Evolutionary conservation across 2,329 filamentous ascomycete genomes (phyloP).

Genomic region (Colletotrichum sp.): DNA sequence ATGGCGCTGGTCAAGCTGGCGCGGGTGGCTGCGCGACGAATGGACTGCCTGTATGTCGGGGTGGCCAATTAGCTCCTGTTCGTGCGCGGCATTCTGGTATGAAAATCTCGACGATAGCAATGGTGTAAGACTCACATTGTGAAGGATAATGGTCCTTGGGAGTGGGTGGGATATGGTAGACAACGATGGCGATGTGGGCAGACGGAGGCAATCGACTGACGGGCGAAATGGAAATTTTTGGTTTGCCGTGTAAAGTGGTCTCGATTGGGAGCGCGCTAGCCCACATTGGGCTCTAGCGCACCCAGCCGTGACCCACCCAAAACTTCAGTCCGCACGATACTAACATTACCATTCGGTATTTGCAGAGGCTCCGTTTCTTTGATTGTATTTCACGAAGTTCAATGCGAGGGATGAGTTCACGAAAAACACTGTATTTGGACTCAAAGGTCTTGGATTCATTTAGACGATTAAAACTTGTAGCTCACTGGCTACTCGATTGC

Average conservation of each 20-base stretch:
- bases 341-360: neutral
- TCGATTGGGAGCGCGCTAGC: neutral
- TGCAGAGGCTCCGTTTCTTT: neutral
- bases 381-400: neutral
- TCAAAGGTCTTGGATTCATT: neutral
- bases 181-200: neutral
- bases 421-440: neutral
- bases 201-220: neutral
- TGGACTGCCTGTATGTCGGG: slow-evolving; percentile 3
- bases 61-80: neutral
- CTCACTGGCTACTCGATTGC: neutral
- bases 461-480: neutral
- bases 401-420: neutral
- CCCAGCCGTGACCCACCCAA: neutral
- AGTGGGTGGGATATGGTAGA: neutral
- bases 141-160: neutral
- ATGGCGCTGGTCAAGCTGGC: slow-evolving; percentile 10
- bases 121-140: neutral
- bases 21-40: slow-evolving; percentile 19
- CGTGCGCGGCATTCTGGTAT: neutral
- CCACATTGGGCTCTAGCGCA: neutral
- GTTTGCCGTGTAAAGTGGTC: neutral
- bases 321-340: neutral
- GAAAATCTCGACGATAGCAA: neutral
- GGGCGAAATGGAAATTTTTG: slow-evolving; percentile 5